Evolutionary conservation across 2,329 filamentous ascomycete species (phyloP).

Genomic region (Botryotinia globosa): DNA sequence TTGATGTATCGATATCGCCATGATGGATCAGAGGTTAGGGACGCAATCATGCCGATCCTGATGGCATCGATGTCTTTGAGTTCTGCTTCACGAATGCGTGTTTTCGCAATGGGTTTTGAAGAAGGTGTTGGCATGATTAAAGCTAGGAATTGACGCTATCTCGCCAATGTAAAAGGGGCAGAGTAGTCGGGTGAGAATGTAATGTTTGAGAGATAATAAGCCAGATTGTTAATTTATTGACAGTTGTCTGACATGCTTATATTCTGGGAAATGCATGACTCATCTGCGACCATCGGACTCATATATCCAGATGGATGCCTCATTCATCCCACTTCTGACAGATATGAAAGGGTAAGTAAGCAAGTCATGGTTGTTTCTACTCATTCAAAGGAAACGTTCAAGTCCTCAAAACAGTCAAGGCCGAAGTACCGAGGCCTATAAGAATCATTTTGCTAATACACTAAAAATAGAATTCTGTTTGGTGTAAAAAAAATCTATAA

Average conservation of each 20-base stretch:
- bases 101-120: background rate
- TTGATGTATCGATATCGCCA: background rate
- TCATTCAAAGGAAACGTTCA: background rate
- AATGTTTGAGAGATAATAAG: background rate
- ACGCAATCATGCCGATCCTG: background rate
- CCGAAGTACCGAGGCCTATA: no score
- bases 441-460: no score
- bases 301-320: background rate
- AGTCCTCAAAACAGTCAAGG: background rate
- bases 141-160: background rate
- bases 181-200: background rate
- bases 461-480: no score
- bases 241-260: background rate
- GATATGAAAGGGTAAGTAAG: background rate
- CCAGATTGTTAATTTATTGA: no score
- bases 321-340: slow-evolving; percentile 1
- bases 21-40: background rate
- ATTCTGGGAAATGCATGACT: background rate
- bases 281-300: background rate
- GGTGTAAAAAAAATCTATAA: no score
- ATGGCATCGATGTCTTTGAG: slow-evolving; percentile 1
- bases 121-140: background rate
- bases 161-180: background rate
- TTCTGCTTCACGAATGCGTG: slow-evolving; percentile 10
- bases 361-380: no score